Evolutionary conservation across 257 asterid genomes (phyloP).

Genomic region (Dorcoceras hygrometricum): DNA sequence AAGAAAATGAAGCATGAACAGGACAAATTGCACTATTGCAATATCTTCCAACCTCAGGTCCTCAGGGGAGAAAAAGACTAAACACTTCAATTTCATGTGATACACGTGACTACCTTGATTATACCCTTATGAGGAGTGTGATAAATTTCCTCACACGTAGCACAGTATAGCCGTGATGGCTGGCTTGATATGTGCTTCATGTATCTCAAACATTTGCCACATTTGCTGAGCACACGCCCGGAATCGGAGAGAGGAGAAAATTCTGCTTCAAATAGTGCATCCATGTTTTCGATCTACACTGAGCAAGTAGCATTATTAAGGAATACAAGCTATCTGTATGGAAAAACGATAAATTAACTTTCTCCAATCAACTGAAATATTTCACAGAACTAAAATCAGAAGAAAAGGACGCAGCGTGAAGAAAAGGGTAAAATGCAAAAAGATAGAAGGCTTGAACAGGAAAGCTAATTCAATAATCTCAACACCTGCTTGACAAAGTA

Average conservation of each 20-base stretch:
- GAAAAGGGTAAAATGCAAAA: neutral
- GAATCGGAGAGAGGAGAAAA: slow-evolving; percentile 87
- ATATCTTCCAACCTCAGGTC: slow-evolving; percentile 7
- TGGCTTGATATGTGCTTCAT: slow-evolving; percentile 80
- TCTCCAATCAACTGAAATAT: slow-evolving; percentile 3
- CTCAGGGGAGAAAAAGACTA: neutral
- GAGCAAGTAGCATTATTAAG: slow-evolving; percentile 23
- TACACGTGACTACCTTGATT: slow-evolving; percentile 54
- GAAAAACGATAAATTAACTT: neutral
- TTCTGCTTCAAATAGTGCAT: slow-evolving; percentile 90
- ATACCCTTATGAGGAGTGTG: slow-evolving; percentile 85
- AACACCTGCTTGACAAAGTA: slow-evolving; percentile 83
- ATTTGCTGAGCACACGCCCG: slow-evolving; percentile 82
- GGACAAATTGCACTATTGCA: neutral
- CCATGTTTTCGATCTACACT: slow-evolving; percentile 85
- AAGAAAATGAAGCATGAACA: neutral
- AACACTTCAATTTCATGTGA: neutral
- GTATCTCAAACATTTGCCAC: slow-evolving; percentile 91
- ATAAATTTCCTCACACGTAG: slow-evolving; percentile 89
- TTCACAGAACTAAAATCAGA: neutral
- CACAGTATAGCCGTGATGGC: slow-evolving; percentile 86
- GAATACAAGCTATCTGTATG: slow-evolving; percentile 7
- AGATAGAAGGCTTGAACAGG: neutral
- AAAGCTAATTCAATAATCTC: slow-evolving; percentile 16
- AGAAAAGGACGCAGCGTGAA: neutral